Percentiles rank a stretch among this genome's conserved stretches.
Evolutionary conservation across 148 eudicot species (phyloP).

Genomic region (Camellia lanceoleosa): DNA sequence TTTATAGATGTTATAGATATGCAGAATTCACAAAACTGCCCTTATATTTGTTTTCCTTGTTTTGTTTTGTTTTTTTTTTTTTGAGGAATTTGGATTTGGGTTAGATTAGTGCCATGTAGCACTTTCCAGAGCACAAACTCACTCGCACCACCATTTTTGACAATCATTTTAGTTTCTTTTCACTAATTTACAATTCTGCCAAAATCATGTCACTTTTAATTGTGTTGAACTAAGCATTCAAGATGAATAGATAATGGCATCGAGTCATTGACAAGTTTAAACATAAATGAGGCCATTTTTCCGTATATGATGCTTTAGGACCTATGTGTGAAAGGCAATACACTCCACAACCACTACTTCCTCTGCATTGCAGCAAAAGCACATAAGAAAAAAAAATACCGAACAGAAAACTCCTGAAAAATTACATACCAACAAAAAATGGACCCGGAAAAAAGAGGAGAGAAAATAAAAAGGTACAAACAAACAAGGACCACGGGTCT

Average conservation of each 20-base stretch:
- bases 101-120: too few species aligned
- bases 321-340: background rate
- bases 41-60: too few species aligned
- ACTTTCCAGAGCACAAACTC: too few species aligned
- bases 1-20: too few species aligned
- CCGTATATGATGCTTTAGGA: background rate
- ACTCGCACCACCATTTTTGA: too few species aligned
- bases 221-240: background rate
- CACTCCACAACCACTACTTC: background rate
- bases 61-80: too few species aligned
- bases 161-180: too few species aligned
- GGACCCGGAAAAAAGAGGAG: background rate
- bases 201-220: background rate
- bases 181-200: too few species aligned
- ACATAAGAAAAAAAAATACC: background rate
- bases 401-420: background rate
- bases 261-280: too few species aligned
- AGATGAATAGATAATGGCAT: background rate
- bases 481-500: background rate
- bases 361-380: background rate
- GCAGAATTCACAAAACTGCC: too few species aligned
- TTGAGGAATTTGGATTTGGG: too few species aligned
- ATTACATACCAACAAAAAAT: background rate
- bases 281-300: background rate
- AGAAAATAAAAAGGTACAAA: background rate